A percentile compares a stretch with the other conserved stretches of the same genome.
Conservation (phyloP, 371 early-diverging fungal species). For the Mucor ambiguus region DNA sequence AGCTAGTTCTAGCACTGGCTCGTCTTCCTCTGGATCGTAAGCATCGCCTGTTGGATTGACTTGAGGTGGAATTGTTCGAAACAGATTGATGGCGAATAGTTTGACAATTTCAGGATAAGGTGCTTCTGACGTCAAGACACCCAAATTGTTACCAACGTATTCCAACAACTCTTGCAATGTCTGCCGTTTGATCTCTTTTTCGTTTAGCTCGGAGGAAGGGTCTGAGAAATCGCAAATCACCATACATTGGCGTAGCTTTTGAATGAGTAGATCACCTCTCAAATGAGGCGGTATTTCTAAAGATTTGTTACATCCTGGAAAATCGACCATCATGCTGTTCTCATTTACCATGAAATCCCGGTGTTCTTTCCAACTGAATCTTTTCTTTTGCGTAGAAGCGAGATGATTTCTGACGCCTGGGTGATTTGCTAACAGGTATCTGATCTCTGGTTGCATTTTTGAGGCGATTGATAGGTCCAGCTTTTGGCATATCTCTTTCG, state of each 20-base stretch:
- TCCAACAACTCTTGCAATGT: conserved; percentile 90
- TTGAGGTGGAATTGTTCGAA: conserved; percentile 95
- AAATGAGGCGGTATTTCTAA: conserved; percentile 76
- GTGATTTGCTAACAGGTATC: conserved; percentile 80
- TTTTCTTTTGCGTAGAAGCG: conserved; percentile 85
- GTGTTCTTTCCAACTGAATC: conserved; percentile 79
- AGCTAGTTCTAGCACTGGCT: conserved; percentile 91
- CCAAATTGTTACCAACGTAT: conserved; percentile 85
- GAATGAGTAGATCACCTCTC: conserved; percentile 79
- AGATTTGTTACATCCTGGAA: not conserved
- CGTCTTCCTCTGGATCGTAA: conserved; percentile 98
- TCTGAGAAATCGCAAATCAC: conserved; percentile 95
- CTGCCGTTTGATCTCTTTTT: conserved; percentile 94
- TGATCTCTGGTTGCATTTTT: conserved; percentile 83
- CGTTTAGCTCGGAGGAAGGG: conserved; percentile 80
- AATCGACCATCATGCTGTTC: not conserved
- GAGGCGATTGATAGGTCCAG: conserved; percentile 76
- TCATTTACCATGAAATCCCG: conserved; percentile 71
- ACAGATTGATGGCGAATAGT: conserved; percentile 92
- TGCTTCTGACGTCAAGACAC: conserved; percentile 83
- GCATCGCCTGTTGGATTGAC: conserved; percentile 95
- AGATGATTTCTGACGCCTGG: conserved; percentile 85
- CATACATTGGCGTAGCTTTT: conserved; percentile 90
- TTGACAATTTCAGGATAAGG: conserved; percentile 89
- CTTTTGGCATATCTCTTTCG: conserved; percentile 59